Conservation (phyloP, 169 alveolate species). For the Perkinsus chesapeaki region DNA sequence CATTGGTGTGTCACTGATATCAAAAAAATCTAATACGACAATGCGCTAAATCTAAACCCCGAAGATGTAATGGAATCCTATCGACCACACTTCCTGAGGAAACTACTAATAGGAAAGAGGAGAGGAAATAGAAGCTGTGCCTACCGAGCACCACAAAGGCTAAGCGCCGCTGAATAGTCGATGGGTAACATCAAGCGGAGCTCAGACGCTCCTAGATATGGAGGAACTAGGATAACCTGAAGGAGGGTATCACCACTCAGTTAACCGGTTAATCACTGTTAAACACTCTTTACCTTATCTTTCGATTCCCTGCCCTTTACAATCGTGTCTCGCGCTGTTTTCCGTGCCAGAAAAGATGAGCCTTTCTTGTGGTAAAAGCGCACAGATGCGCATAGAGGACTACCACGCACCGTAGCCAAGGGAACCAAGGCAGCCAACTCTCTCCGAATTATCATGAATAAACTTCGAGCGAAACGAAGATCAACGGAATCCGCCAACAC, state of each 20-base stretch:
- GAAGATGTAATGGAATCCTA: too few relatives aligned
- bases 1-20: too few relatives aligned
- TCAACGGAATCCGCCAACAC: neutral
- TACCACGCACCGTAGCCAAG: neutral
- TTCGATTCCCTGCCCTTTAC: neutral
- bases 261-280: too few relatives aligned
- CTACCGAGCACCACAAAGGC: neutral
- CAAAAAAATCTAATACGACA: too few relatives aligned
- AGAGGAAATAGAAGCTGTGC: too few relatives aligned
- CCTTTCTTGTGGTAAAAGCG: neutral
- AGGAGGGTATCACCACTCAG: neutral
- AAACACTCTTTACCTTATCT: neutral
- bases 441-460: neutral
- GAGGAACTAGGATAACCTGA: neutral
- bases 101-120: too few relatives aligned
- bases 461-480: neutral
- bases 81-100: too few relatives aligned
- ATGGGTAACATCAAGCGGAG: neutral
- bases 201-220: slow-evolving; percentile 8
- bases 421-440: neutral
- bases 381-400: neutral
- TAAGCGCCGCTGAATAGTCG: neutral
- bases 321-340: neutral
- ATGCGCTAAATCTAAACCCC: too few relatives aligned
- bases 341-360: neutral